These are phyloP conservation scores for Nymphaea colorata DNA, from an alignment of 164 flowering plant genomes.

Conservation along the genomic window DNA sequence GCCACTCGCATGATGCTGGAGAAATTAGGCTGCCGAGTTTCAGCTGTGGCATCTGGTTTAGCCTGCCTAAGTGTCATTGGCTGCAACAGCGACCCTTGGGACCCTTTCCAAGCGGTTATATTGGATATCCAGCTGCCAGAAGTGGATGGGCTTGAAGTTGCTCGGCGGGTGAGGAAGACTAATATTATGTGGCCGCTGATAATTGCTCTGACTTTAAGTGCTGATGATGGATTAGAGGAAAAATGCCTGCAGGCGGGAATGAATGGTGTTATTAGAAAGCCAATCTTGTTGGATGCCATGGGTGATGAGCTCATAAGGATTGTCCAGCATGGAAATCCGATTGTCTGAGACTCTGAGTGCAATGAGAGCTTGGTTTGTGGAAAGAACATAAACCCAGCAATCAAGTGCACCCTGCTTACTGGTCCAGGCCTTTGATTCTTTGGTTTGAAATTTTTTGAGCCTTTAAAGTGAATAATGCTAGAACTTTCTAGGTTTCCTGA, in stretches of 20 bases:
- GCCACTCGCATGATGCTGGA: constrained; percentile 75
- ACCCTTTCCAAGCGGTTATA: constrained; percentile 35
- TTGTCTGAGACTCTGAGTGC: constrained; percentile 6
- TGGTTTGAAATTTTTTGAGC: neutral
- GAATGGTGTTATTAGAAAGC: constrained; percentile 69
- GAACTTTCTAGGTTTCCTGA: neutral
- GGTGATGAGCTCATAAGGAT: constrained; percentile 61
- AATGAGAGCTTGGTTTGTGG: neutral
- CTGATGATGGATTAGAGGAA: constrained; percentile 55
- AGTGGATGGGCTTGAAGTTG: constrained; percentile 79
- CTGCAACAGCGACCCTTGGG: constrained; percentile 6
- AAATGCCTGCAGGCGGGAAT: constrained; percentile 65
- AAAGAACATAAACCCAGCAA: neutral
- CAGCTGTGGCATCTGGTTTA: constrained; percentile 63
- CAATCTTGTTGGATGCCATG: constrained; percentile 50
- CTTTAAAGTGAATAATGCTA: neutral
- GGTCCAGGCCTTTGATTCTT: neutral
- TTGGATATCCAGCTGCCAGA: constrained; percentile 81
- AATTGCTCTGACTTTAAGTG: constrained; percentile 53
- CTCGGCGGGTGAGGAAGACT: constrained; percentile 48
- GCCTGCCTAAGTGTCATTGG: constrained; percentile 65
- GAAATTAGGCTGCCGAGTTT: constrained; percentile 73
- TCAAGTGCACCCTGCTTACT: neutral
- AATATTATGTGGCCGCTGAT: constrained; percentile 68
- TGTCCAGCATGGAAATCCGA: constrained; percentile 33